A percentile compares a stretch with the other conserved stretches of the same genome.
These are phyloP conservation scores for Pseudoperonospora humuli DNA, from an alignment of 352 stramenopile species.

Conservation along the genomic window DNA sequence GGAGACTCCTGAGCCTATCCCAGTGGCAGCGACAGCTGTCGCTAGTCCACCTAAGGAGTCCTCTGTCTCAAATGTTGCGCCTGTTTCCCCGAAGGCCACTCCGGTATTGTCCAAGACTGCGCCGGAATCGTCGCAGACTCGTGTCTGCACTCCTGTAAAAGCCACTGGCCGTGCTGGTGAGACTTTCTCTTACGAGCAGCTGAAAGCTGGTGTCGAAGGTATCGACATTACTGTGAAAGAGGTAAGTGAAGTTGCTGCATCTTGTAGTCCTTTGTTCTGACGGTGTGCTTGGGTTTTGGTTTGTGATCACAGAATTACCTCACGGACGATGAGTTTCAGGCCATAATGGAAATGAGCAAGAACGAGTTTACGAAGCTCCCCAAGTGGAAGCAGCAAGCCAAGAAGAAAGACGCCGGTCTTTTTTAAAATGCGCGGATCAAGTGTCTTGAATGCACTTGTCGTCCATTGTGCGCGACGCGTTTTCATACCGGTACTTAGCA, in stretches of 20 bases:
- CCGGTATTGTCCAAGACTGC: background rate
- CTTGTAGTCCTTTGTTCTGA: slow-evolving; percentile 25
- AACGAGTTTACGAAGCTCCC: slow-evolving; percentile 53
- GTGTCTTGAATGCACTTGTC: slow-evolving; percentile 1
- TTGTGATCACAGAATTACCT: slow-evolving; percentile 49
- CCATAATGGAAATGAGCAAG: slow-evolving; percentile 55
- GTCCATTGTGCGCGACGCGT: background rate
- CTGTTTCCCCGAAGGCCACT: background rate
- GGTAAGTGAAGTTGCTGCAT: slow-evolving; percentile 25
- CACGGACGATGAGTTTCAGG: slow-evolving; percentile 67
- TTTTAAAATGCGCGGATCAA: slow-evolving; percentile 47
- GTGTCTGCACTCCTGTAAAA: slow-evolving; percentile 16
- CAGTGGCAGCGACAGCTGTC: background rate
- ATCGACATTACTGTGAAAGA: slow-evolving; percentile 73
- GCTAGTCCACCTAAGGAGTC: background rate
- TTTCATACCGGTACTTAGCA: slow-evolving; percentile 12
- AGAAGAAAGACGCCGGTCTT: slow-evolving; percentile 82
- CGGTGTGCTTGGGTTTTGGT: slow-evolving; percentile 1
- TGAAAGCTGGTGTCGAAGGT: slow-evolving; percentile 63
- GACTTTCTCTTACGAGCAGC: slow-evolving; percentile 56
- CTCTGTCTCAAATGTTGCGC: background rate
- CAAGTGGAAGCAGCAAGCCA: slow-evolving; percentile 83
- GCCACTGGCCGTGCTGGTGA: slow-evolving; percentile 25
- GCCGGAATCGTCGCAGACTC: slow-evolving; percentile 1
- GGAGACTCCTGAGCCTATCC: slow-evolving; percentile 10